These are phyloP conservation scores for Plectranthus barbatus DNA, from an alignment of 257 asterid genomes.

Conservation along the genomic window DNA sequence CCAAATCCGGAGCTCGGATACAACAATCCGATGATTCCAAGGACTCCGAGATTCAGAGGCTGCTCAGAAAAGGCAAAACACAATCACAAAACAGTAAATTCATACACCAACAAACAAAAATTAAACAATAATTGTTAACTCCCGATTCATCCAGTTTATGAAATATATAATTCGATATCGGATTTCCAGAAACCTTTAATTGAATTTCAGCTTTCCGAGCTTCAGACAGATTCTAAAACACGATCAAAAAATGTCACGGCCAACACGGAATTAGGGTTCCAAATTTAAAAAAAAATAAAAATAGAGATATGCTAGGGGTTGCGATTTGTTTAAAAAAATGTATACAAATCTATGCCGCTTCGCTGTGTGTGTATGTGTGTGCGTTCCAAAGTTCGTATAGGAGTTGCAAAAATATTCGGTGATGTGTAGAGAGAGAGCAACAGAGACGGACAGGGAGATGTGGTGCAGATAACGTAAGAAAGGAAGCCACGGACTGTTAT, in stretches of 20 bases:
- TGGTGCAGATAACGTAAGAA: slow-evolving; percentile 22
- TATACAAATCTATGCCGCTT: too few relatives aligned
- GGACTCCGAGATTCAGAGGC: slow-evolving; percentile 4
- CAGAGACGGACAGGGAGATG: slow-evolving; percentile 13
- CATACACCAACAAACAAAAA: background rate
- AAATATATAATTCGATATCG: background rate
- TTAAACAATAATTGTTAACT: too few relatives aligned
- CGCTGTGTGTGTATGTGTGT: too few relatives aligned
- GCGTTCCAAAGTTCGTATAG: too few relatives aligned
- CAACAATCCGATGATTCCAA: slow-evolving; percentile 2
- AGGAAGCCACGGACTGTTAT: slow-evolving; percentile 14
- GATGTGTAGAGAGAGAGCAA: background rate
- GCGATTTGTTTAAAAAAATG: slow-evolving; percentile 7
- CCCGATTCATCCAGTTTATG: slow-evolving; percentile 5
- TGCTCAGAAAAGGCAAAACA: background rate
- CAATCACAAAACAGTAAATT: slow-evolving; percentile 1
- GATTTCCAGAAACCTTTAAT: slow-evolving; percentile 3
- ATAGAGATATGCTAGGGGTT: slow-evolving; percentile 13
- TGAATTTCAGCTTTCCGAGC: background rate
- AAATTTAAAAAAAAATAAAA: background rate
- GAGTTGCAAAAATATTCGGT: too few relatives aligned
- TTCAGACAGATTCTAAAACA: slow-evolving; percentile 10
- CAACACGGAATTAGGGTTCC: slow-evolving; percentile 20
- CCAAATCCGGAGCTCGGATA: slow-evolving; percentile 12
- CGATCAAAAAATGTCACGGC: background rate